Percentiles rank a stretch among this genome's conserved stretches.
Conservation (phyloP, 768 basidiomycete species). For the Boletales sp. region DNA sequence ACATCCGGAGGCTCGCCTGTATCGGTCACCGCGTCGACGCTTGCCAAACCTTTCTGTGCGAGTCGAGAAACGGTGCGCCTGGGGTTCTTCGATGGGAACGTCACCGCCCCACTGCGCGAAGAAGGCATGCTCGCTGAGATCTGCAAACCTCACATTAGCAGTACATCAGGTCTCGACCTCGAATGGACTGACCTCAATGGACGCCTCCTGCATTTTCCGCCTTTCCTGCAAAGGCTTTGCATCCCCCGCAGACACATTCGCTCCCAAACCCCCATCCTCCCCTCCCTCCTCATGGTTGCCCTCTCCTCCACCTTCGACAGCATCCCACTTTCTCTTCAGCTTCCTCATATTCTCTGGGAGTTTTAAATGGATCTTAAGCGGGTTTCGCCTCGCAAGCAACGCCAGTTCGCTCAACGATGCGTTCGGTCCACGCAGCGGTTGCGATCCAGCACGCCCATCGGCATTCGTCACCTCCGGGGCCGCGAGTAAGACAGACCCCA, state of each 20-base stretch:
- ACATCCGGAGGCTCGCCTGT: background rate
- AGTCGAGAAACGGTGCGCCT: background rate
- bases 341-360: conserved; percentile 4
- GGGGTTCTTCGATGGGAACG: background rate
- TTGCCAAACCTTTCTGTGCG: background rate
- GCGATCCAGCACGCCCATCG: background rate
- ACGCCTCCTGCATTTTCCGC: background rate
- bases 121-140: background rate
- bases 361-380: conserved; percentile 8
- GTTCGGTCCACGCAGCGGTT: conserved; percentile 15
- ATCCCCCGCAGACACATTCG: background rate
- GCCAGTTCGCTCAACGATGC: conserved; percentile 18
- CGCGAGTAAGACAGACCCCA: background rate
- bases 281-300: background rate
- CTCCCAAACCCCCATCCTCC: background rate
- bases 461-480: background rate
- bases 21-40: too few relatives aligned
- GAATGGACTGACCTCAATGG: background rate
- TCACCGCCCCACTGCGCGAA: background rate
- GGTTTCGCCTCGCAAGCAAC: conserved; percentile 11
- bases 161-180: background rate
- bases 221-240: background rate
- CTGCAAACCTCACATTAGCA: conserved; percentile 2
- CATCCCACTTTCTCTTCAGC: conserved; percentile 16
- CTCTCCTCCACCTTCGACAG: background rate